Base-by-base conservation (phyloP, 2,329 filamentous ascomycete genomes). In the Neopestalotiopsis clavispora region DNA sequence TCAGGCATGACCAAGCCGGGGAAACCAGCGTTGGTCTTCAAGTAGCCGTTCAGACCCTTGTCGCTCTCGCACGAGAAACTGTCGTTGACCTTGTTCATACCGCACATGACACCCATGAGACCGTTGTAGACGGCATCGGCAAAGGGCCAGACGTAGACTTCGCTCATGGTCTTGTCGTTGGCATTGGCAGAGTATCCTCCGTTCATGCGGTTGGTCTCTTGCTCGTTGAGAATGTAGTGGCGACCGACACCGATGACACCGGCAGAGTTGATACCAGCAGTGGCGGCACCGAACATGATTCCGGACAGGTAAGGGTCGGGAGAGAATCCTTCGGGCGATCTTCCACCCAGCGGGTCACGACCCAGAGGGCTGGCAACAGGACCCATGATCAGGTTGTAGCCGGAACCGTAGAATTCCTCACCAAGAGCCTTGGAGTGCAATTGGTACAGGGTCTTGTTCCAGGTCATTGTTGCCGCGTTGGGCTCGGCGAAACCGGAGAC, bases 1-100 rank as follows among this genome's bases (percentile, higher is more conserved):
- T 67, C 65, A 23, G 65, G 65, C 14, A 60, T 23, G 23, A 67
- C 65, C 52, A 67, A 20, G 40, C 65, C 75, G 13, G 73, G 73
- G 60, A 77, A 78, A 6, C 76, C 76, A 45, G 78, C 68, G 40
- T 76, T 74, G 1, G 69, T 73, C 62, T 78, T 78, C 13, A 78
- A 69, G 57, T 74, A 69, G 4, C 63, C 66, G 58, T 69, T 72
- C n/a, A 76, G 69, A 10, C 75, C 69, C 9, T 72, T 49, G 4
- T 73, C 56, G 40, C 70, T 77, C 69, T 78, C 74, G 69, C 76
- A 77, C 1, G 72, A 72, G 17, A 68, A 68, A 7, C 69, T 73
- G 20, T 69, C 70, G 67, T 75, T 75, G 64, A 76, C 72, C 20
- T 67, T 66, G 69, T 74, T 75, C 72, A 74, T 74, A 62, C 67